Conservation (phyloP, 305 asterid genomes). For the Andrographis paniculata region DNA sequence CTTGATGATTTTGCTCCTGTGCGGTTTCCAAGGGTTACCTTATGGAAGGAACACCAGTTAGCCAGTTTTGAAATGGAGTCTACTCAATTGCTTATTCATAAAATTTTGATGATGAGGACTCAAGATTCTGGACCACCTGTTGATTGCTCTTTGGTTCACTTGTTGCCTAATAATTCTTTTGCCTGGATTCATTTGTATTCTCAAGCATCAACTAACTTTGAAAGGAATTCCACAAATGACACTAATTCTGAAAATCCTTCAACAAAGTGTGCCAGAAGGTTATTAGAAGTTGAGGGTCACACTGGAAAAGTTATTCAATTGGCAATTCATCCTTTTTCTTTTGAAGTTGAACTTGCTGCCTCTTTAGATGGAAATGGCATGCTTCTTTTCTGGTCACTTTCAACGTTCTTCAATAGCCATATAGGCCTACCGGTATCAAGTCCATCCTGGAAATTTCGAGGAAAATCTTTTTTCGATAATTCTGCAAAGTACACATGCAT, state of each 20-base stretch:
- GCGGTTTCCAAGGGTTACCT: slow-evolving; percentile 83
- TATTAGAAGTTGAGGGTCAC: slow-evolving; percentile 57
- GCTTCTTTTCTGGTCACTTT: slow-evolving; percentile 74
- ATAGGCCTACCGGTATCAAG: slow-evolving; percentile 54
- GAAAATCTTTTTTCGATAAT: slow-evolving; percentile 26
- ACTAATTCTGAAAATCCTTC: slow-evolving; percentile 26
- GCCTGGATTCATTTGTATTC: slow-evolving; percentile 64
- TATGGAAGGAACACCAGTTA: slow-evolving; percentile 69
- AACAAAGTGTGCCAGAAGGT: slow-evolving; percentile 40
- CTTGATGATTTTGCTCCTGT: slow-evolving; percentile 88
- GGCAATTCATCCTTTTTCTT: slow-evolving; percentile 66
- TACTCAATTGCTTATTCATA: slow-evolving; percentile 37
- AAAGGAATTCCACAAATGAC: slow-evolving; percentile 33
- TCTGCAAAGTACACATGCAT: slow-evolving; percentile 60
- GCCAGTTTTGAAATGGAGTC: slow-evolving; percentile 32
- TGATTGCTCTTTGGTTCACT: slow-evolving; percentile 57
- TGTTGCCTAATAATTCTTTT: slow-evolving; percentile 55
- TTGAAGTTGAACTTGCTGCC: slow-evolving; percentile 66
- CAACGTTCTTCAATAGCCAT: slow-evolving; percentile 44
- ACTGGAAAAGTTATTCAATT: slow-evolving; percentile 61
- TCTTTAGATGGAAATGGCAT: slow-evolving; percentile 71
- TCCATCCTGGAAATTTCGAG: slow-evolving; percentile 55
- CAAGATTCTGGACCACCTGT: slow-evolving; percentile 63
- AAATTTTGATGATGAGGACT: slow-evolving; percentile 62
- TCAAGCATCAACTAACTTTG: slow-evolving; percentile 28